These are phyloP conservation scores for Bipolaris sorokiniana DNA, from an alignment of 2,329 filamentous ascomycete genomes.

Conservation along the genomic window DNA sequence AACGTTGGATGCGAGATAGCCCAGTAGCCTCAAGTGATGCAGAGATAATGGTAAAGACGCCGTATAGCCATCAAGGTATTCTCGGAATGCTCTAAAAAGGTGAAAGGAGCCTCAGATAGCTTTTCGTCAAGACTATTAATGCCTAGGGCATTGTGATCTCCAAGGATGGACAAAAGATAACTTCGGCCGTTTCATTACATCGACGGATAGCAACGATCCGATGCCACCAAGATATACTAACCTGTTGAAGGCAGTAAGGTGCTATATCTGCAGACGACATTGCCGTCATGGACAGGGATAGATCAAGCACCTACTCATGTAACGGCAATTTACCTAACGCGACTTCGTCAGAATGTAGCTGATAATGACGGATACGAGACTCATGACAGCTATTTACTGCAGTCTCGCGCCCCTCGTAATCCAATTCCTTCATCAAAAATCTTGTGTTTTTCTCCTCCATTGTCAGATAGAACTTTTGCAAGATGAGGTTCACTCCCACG, in stretches of 20 bases:
- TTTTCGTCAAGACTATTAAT: background rate
- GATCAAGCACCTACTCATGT: constrained; percentile 43
- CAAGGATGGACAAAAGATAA: background rate
- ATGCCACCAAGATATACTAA: constrained; percentile 19
- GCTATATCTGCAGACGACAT: constrained; percentile 32
- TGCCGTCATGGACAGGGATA: constrained; percentile 32
- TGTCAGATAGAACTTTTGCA: constrained; percentile 1
- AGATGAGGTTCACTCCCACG: constrained; percentile 39
- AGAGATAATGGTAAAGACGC: background rate
- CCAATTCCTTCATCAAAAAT: constrained; percentile 4
- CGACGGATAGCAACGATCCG: constrained; percentile 15
- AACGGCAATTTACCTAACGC: constrained; percentile 47
- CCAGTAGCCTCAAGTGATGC: background rate
- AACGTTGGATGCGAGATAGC: constrained; percentile 9
- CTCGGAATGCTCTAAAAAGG: background rate
- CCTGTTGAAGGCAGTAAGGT: constrained; percentile 27
- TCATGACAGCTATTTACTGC: constrained; percentile 31
- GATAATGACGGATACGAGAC: constrained; percentile 31
- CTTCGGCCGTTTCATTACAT: background rate
- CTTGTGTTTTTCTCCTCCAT: constrained; percentile 5
- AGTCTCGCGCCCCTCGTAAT: constrained; percentile 12
- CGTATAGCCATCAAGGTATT: constrained; percentile 25
- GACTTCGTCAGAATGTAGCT: constrained; percentile 34
- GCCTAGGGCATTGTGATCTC: background rate
- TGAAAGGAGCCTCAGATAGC: background rate